Conservation (phyloP, 1,284 basidiomycete genomes). For the Sporisorium sorghi region DNA sequence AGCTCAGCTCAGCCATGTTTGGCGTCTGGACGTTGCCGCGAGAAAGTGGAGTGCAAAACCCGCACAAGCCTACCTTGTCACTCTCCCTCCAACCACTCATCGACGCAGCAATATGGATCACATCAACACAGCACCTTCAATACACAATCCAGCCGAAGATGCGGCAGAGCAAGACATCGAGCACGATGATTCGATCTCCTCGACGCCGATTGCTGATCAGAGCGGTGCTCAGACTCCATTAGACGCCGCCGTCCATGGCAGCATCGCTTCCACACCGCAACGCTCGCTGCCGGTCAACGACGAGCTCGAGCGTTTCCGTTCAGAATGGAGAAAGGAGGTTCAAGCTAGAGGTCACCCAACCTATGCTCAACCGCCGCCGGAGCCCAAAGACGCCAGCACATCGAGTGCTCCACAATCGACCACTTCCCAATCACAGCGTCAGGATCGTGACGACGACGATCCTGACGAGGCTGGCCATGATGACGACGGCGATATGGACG, state of each 20-base stretch:
- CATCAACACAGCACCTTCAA: constrained; percentile 19
- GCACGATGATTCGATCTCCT: constrained; percentile 18
- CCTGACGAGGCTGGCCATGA: not conserved
- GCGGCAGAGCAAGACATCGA: not conserved
- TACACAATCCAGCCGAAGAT: constrained; percentile 5
- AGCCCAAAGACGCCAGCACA: not conserved
- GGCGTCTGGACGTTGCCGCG: constrained; percentile 1
- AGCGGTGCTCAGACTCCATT: constrained; percentile 32
- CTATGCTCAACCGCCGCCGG: constrained; percentile 18
- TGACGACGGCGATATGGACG: not conserved
- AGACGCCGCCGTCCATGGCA: constrained; percentile 5
- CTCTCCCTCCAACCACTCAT: constrained; percentile 2
- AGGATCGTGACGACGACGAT: not conserved
- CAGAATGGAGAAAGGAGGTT: constrained; percentile 56
- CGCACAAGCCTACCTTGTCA: not conserved
- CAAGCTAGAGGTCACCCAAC: constrained; percentile 23
- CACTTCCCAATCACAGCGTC: not conserved
- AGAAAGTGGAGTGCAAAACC: constrained; percentile 8
- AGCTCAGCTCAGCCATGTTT: constrained; percentile 12
- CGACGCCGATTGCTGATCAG: constrained; percentile 23
- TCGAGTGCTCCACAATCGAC: not conserved
- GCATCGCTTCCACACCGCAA: not conserved
- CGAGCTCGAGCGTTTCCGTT: constrained; percentile 52
- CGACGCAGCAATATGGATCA: constrained; percentile 15
- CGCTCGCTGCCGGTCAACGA: constrained; percentile 24